Evolutionary conservation across 1,284 basidiomycete species (phyloP), one percentile per base, ranked within the genome.

Genomic region (Moesziomyces antarcticus): DNA sequence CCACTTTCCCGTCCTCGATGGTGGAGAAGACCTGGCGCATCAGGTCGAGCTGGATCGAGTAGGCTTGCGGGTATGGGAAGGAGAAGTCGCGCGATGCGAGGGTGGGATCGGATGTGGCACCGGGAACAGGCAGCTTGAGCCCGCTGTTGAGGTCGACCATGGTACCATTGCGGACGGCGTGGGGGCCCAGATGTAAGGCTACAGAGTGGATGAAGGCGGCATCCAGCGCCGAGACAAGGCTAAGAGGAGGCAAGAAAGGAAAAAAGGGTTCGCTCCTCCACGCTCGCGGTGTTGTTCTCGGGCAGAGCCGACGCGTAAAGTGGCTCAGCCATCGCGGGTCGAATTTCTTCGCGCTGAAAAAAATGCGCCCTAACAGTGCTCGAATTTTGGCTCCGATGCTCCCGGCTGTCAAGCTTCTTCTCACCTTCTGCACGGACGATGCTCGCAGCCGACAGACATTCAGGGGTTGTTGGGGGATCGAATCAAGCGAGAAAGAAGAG

Each of bases 11-110:
- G 5, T 84, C 73, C 81, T 97, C 94, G 52, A 97, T 92, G 0
- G 91, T 88, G 3, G 87, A 78, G 82, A 96, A 98, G 5, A 98
- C 86, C 64, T 93, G 91, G 14, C 87, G 88, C 95, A 98, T 98
- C 37, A 98, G 88, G 42, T 93, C 89, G 1, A 89, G 86, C 84
- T 99, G 96, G 69, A 97, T 97, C 18, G 87, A 84, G 85, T 99
- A 98, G 0, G 95, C 95, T 48, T 69, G 22, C 1, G 78, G 64
- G 47, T 78, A 82, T 2, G 82, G 82, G 45, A 83, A 83, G 21
- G 52, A 41, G 41, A 80, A 83, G 14, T 60, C 58, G 51, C 66
- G 55, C 8, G 72, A 70, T 8, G 60, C 63, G 33, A 53, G 50
- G 47, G 46, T 52, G 4, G 56, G 41, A 30, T 66, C 48, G 42